Evolutionary conservation across 78 protist species (phyloP).

Genomic region (Dictyostelium intermedium): DNA sequence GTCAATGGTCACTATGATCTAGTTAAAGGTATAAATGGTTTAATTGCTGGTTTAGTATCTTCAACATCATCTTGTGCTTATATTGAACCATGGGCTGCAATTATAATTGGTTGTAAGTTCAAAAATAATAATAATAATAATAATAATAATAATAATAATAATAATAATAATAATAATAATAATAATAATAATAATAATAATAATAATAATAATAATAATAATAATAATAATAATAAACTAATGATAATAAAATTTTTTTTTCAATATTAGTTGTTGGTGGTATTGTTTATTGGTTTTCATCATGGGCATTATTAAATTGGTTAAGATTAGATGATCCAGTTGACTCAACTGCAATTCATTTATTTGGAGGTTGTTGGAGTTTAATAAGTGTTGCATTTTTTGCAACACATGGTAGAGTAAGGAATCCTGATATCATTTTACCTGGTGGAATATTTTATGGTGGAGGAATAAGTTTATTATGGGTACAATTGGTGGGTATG

Average conservation of each 20-base stretch:
- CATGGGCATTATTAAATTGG: constrained; percentile 54
- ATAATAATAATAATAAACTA: not conserved
- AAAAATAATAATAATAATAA: not conserved
- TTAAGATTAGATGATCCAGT: constrained; percentile 71
- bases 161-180: not conserved
- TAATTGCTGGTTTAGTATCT: constrained; percentile 71
- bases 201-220: not conserved
- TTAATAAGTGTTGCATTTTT: constrained; percentile 51
- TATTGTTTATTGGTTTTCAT: constrained; percentile 53
- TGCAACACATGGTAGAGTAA: constrained; percentile 49
- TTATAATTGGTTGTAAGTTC: constrained; percentile 38
- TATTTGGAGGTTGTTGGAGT: constrained; percentile 75
- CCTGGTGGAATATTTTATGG: constrained; percentile 71
- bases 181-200: not conserved
- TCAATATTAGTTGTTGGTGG: constrained; percentile 40
- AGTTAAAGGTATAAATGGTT: constrained; percentile 68
- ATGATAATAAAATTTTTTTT: no score
- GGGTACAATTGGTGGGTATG: constrained; percentile 70
- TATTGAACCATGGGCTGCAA: constrained; percentile 80
- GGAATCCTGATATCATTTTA: constrained; percentile 7
- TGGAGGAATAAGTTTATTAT: constrained; percentile 55
- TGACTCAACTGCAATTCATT: constrained; percentile 62
- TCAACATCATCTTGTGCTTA: constrained; percentile 67
- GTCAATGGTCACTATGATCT: constrained; percentile 55
- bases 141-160: not conserved